A percentile compares a stretch with the other conserved stretches of the same genome.
Evolutionary conservation across 257 asterid genomes (phyloP).

Genomic region (Jasminum sambac): DNA sequence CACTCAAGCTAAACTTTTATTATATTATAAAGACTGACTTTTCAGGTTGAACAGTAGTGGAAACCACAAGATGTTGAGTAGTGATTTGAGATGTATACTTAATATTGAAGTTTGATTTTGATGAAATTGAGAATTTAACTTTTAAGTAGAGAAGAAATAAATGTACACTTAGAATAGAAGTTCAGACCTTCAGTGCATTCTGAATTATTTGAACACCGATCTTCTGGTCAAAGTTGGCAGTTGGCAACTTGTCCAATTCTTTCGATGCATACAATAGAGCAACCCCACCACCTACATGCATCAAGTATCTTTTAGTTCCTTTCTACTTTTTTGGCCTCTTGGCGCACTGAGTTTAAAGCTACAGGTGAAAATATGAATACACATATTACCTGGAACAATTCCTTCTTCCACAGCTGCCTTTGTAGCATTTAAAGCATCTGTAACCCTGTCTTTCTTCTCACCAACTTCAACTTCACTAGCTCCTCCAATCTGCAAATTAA

Average conservation of each 20-base stretch:
- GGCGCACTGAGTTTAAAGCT: neutral
- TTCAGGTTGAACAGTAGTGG: too few relatives aligned
- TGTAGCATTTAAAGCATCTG: conserved; percentile 93
- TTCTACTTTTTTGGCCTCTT: neutral
- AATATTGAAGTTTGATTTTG: too few relatives aligned
- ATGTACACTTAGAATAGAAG: neutral
- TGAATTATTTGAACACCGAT: conserved; percentile 94
- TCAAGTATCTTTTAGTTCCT: conserved; percentile 1
- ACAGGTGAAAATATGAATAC: neutral
- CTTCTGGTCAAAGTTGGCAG: conserved; percentile 90
- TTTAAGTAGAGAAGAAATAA: too few relatives aligned
- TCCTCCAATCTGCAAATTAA: conserved; percentile 76
- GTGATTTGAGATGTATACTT: too few relatives aligned
- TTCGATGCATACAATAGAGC: conserved; percentile 83
- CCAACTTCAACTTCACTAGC: conserved; percentile 96
- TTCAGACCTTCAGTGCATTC: conserved; percentile 79
- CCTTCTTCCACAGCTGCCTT: conserved; percentile 99
- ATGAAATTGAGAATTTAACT: too few relatives aligned
- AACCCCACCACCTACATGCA: conserved; percentile 75
- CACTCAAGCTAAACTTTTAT: too few relatives aligned
- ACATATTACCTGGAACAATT: conserved; percentile 67
- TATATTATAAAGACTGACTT: too few relatives aligned
- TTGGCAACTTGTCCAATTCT: conserved; percentile 67
- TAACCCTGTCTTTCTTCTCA: conserved; percentile 93
- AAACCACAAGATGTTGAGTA: too few relatives aligned